These are phyloP conservation scores for Hemileccinum rubropunctum DNA, from an alignment of 768 basidiomycete genomes.

Conservation along the genomic window DNA sequence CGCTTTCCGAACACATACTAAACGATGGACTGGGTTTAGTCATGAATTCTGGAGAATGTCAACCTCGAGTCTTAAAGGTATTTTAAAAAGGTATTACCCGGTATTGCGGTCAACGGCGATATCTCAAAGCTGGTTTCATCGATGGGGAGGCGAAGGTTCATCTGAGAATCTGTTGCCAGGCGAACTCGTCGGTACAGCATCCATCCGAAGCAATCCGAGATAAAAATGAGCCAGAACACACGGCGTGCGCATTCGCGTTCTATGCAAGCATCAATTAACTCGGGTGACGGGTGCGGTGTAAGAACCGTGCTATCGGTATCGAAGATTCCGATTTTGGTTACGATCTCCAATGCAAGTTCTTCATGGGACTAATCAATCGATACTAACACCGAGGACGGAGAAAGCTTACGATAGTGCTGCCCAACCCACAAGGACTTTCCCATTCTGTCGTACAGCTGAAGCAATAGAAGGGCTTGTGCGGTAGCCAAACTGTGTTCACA, in stretches of 20 bases:
- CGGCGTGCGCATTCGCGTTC: slow-evolving; percentile 79
- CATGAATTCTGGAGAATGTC: slow-evolving; percentile 55
- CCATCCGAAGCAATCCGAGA: slow-evolving; percentile 50
- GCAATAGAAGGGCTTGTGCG: slow-evolving; percentile 71
- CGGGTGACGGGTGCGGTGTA: slow-evolving; percentile 56
- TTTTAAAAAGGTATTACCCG: slow-evolving; percentile 22
- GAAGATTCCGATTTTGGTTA: slow-evolving; percentile 65
- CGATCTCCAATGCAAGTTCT: slow-evolving; percentile 60
- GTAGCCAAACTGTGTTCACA: slow-evolving; percentile 66
- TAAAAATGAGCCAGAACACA: slow-evolving; percentile 76
- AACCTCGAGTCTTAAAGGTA: neutral
- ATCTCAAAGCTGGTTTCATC: slow-evolving; percentile 83
- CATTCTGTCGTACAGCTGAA: slow-evolving; percentile 63
- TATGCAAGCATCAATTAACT: slow-evolving; percentile 58
- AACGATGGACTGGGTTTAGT: slow-evolving; percentile 59
- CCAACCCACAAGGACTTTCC: slow-evolving; percentile 35
- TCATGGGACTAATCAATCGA: slow-evolving; percentile 31
- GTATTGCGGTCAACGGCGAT: slow-evolving; percentile 41
- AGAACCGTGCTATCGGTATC: slow-evolving; percentile 58
- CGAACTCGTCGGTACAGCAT: slow-evolving; percentile 36
- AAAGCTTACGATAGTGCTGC: slow-evolving; percentile 30
- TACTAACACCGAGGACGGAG: neutral
- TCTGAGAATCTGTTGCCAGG: slow-evolving; percentile 41
- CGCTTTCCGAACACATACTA: slow-evolving; percentile 54
- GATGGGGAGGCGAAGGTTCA: slow-evolving; percentile 67